Percentiles rank a stretch among this genome's conserved stretches.
These are phyloP conservation scores for Hirsutella rhossiliensis DNA, from an alignment of 2,329 filamentous ascomycete genomes.

Conservation along the genomic window DNA sequence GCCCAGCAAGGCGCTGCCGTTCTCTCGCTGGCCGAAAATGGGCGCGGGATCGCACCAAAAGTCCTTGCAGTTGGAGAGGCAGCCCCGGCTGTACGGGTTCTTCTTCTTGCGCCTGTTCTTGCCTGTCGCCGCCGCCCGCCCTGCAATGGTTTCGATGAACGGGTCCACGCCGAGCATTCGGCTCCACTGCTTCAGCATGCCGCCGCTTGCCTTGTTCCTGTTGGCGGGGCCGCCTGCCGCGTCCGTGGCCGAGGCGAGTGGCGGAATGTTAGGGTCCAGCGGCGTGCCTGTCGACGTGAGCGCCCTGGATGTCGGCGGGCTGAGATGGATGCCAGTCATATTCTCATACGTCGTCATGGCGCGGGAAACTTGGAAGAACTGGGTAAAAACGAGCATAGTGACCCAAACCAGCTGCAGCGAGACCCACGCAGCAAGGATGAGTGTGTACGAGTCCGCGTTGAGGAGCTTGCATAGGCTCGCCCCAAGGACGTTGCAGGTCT, in stretches of 20 bases:
- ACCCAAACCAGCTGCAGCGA: conserved; percentile 87
- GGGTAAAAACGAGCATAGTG: conserved; percentile 90
- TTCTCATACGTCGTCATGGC: conserved; percentile 96
- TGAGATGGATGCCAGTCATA: conserved; percentile 68
- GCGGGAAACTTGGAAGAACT: conserved; percentile 81
- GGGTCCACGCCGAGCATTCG: conserved; percentile 82
- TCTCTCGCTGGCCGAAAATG: conserved; percentile 62
- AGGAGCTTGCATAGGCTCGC: conserved; percentile 62
- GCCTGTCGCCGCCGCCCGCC: conserved; percentile 55
- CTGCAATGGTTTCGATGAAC: conserved; percentile 85
- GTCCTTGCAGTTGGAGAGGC: conserved; percentile 83
- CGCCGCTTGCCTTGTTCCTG: conserved; percentile 37
- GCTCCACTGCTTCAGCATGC: conserved; percentile 69
- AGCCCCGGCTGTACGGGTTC: conserved; percentile 79
- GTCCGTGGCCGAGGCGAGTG: conserved; percentile 29
- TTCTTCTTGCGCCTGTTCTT: conserved; percentile 42
- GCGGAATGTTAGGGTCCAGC: conserved; percentile 53
- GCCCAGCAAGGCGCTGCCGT: conserved; percentile 62
- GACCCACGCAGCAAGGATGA: conserved; percentile 69
- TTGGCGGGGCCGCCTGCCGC: conserved; percentile 33
- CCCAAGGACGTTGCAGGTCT: conserved; percentile 64
- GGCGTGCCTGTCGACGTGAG: conserved; percentile 70
- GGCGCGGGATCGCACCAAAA: conserved; percentile 92
- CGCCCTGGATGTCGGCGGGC: conserved; percentile 51
- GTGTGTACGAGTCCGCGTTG: conserved; percentile 72